A percentile compares a stretch with the other conserved stretches of the same genome.
phyloP scores from a whole-genome alignment of 768 basidiomycete genomes.

The Hygrophorus russula region DNA sequence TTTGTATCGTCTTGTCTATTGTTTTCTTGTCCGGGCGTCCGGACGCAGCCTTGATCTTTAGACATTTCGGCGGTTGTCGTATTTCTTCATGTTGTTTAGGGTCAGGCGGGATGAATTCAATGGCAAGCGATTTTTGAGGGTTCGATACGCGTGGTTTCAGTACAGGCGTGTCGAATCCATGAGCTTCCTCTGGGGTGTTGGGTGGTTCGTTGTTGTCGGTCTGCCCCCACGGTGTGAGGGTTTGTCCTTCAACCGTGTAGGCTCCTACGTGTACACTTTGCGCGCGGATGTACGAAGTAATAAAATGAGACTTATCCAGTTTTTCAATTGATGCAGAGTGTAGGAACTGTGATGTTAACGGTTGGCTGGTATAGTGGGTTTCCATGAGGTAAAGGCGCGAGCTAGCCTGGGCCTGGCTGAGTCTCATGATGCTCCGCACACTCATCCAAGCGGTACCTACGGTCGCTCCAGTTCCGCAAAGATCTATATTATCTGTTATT shows the following conservation, averaged over 20 bases:
- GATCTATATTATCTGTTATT: constrained; percentile 62
- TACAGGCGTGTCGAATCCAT: constrained; percentile 44
- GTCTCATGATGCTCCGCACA: neutral
- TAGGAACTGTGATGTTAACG: constrained; percentile 11
- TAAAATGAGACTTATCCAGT: constrained; percentile 28
- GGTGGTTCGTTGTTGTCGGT: constrained; percentile 4
- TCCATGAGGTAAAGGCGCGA: no score
- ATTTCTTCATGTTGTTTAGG: neutral
- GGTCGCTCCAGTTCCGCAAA: constrained; percentile 50
- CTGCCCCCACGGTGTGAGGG: constrained; percentile 21
- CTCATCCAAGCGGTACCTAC: constrained; percentile 22
- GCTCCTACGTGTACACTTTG: constrained; percentile 33
- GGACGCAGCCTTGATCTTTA: no score
- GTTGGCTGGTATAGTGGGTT: neutral
- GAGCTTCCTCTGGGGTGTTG: neutral
- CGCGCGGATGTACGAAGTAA: constrained; percentile 36
- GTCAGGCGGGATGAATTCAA: neutral
- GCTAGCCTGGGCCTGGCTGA: no score
- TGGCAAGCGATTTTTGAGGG: neutral
- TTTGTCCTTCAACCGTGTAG: constrained; percentile 31
- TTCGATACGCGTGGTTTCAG: constrained; percentile 34
- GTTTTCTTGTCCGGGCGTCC: no score
- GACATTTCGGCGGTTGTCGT: neutral
- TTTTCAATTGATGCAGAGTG: constrained; percentile 15
- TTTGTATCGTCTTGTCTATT: no score